Evolutionary conservation across 2,329 filamentous ascomycete genomes (phyloP), one percentile per base, ranked within the genome.

Genomic region (Fusarium coicis): DNA sequence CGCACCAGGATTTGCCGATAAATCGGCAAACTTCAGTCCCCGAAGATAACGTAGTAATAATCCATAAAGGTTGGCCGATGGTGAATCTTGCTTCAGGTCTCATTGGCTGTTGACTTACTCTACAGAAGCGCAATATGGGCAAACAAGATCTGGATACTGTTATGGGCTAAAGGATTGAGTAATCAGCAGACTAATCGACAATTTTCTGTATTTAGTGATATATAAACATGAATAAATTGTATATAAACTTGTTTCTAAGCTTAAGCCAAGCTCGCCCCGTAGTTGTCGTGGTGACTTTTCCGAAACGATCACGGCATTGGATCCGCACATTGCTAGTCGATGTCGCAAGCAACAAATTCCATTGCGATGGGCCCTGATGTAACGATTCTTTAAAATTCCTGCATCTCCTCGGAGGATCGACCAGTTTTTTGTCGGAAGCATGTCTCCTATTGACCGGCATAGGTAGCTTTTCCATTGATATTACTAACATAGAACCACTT

Each of bases 111-210:
- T 32, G 30, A 32, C 30, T 32, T 32, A 32, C 16, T 36, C n/a
- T 36, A 12, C 7, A 10, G 0, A 36, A 19, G 30, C 34, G 30
- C 9, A 15, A 8, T 9, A 8, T 14, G 11, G 16, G 6, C 6
- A n/a, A 32, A n/a, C 10, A 18, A 32, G 7, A n/a, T 18, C 4
- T n/a, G 21, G 0, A n/a, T 12, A 18, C 10, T 10, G 15, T 4
- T 15, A 12, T 7, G 3, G 19, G 9, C 10, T 12, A 12, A 18
- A 1, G 12, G 5, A 23, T 34, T 23, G 11, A 37, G 16, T 16
- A 9, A 19, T 1, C 3, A 15, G 1, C n/a, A 26, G 7, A 21
- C 9, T 6, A 0, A 11, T 21, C 1, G 1, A 18, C 9, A 0
- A 18, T 18, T 32, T 32, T 3, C 3, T 32, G 5, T 18, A n/a